Evolutionary conservation across 805 yeast species (phyloP), one percentile per base, ranked within the genome.

Genomic region (Groenewaldozyma salmanticensis): DNA sequence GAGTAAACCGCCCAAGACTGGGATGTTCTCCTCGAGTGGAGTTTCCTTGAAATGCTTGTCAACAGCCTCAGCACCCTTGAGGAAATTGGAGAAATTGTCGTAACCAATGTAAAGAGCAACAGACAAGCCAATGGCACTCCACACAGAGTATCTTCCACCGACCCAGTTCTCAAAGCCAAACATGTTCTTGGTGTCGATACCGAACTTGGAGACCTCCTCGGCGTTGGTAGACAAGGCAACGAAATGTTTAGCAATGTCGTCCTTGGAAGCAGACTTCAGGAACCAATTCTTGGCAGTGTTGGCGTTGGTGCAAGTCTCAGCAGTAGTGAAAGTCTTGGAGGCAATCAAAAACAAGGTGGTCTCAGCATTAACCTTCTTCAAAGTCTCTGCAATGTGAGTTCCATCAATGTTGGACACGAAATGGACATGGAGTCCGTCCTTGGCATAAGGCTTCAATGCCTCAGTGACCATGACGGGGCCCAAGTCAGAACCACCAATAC

Each of bases 401-500:
- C 98, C 98, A 62, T 92, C 98, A 60, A 92, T 90, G 77, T 92
- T 92, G 52, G 97, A 90, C 48, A 92, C 98, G 66, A 88, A 92
- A 69, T 90, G 94, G 39, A 77, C 94, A 49, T 71, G 66, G 54
- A 92, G 71, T 39, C 57, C 65, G 50, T 79, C 74, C 45, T 77
- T 80, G 53, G 82, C 74, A 66, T 90, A 92, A 52, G 84, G 81
- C 72, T 90, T 92, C 61, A 92, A 75, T 33, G 98, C 96, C 71
- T 92, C 97, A 48, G 96, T 86, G 55, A 92, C 97, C 98, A 92
- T 92, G 41, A 92, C 97, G 35, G 98, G 98, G 57, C 98, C 98
- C 56, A 92, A 75, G 66, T 92, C 98, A 21, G 96, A 87, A 54
- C 98, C 98, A 62, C 98, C 98, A 61, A 92, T 92, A 66, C 98